Evolutionary conservation across 768 basidiomycete species (phyloP).

Genomic region (Coprinellus aureogranulatus): DNA sequence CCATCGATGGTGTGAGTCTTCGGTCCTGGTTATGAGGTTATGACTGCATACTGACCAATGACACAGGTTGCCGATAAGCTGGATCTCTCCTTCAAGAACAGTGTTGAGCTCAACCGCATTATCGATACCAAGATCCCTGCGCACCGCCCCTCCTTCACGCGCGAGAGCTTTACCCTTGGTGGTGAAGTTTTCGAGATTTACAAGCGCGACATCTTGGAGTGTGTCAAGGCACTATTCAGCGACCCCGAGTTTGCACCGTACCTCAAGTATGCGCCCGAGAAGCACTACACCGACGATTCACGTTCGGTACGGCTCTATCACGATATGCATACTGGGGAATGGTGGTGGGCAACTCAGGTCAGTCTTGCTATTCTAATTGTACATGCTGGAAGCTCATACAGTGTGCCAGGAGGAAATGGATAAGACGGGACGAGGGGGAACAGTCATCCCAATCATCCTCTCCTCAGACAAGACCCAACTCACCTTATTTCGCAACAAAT

Average conservation of each 20-base stretch:
- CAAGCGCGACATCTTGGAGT: conserved; percentile 32
- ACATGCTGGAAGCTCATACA: background rate
- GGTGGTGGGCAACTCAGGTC: conserved; percentile 55
- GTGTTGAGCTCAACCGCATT: conserved; percentile 24
- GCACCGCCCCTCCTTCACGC: conserved; percentile 21
- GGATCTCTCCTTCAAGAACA: conserved; percentile 24
- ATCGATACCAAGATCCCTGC: conserved; percentile 25
- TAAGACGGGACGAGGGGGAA: conserved; percentile 17
- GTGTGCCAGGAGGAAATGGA: background rate
- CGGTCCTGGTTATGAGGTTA: background rate
- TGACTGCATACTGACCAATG: conserved; percentile 1
- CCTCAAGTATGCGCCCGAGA: conserved; percentile 32
- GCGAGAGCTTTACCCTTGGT: conserved; percentile 22
- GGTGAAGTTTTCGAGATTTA: conserved; percentile 31
- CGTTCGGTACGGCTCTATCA: conserved; percentile 28
- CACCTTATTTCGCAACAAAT: conserved; percentile 38
- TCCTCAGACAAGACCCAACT: conserved; percentile 46
- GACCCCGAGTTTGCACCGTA: conserved; percentile 29
- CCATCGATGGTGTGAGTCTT: conserved; percentile 35
- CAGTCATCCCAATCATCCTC: conserved; percentile 43
- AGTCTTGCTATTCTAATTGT: conserved; percentile 8
- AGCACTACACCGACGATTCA: conserved; percentile 31
- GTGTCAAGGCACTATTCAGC: conserved; percentile 31
- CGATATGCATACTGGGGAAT: conserved; percentile 47
- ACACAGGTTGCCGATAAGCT: conserved; percentile 23